phyloP scores from a whole-genome alignment of 352 stramenopile species.

The Thalassiosira livingstoniorum region DNA sequence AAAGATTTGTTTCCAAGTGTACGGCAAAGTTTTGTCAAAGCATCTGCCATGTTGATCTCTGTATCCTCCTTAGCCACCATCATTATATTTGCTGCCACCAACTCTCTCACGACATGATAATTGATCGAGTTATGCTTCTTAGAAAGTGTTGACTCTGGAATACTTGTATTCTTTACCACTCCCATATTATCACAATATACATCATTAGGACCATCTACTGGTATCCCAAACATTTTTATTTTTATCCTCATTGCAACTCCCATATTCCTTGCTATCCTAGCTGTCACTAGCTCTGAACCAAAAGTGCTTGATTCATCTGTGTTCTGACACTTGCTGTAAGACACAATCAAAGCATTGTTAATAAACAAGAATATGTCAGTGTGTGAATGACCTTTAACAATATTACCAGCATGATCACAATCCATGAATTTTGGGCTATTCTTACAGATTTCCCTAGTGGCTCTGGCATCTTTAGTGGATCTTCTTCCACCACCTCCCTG shows the following conservation, averaged over 20 bases:
- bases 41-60: constrained; percentile 58
- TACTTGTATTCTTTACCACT: constrained; percentile 59
- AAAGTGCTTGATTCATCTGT: constrained; percentile 64
- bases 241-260: constrained; percentile 64
- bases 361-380: constrained; percentile 63
- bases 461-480: constrained; percentile 43
- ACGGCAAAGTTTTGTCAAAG: constrained; percentile 64
- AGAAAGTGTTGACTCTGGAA: constrained; percentile 55
- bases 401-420: constrained; percentile 59
- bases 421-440: constrained; percentile 46
- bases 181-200: constrained; percentile 63
- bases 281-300: constrained; percentile 62
- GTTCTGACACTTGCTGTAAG: constrained; percentile 62
- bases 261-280: constrained; percentile 60
- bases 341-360: constrained; percentile 47
- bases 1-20: constrained; percentile 19
- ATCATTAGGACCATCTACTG: constrained; percentile 46
- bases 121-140: constrained; percentile 69
- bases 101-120: constrained; percentile 59
- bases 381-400: constrained; percentile 53
- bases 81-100: constrained; percentile 53
- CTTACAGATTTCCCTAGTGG: constrained; percentile 42
- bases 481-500: constrained; percentile 46
- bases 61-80: constrained; percentile 56
- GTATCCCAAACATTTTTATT: constrained; percentile 62